Evolutionary conservation across 148 eudicot species (phyloP).

Genomic region (Amaranthus palmeri): DNA sequence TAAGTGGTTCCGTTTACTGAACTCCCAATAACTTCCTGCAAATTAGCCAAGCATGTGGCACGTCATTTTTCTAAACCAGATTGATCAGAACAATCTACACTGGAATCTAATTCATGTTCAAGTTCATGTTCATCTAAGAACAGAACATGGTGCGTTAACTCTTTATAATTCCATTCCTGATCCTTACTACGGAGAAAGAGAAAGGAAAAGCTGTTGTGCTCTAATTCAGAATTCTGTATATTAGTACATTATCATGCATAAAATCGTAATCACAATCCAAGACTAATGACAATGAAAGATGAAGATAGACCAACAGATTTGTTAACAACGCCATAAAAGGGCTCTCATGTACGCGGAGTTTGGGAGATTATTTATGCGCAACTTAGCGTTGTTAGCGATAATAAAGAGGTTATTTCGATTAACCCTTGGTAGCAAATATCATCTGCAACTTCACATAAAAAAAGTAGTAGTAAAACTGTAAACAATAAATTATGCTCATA

Average conservation of each 20-base stretch:
- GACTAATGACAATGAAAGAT: neutral
- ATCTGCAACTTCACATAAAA: no score
- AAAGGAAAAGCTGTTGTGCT: neutral
- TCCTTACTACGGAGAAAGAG: neutral
- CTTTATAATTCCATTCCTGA: neutral
- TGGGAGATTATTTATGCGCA: neutral
- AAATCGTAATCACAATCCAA: neutral
- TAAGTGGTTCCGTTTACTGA: constrained; percentile 96
- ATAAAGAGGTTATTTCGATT: neutral
- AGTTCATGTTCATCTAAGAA: no score
- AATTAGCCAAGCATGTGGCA: neutral
- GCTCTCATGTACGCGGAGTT: no score
- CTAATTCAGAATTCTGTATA: constrained; percentile 2
- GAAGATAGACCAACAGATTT: neutral
- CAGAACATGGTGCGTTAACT: neutral
- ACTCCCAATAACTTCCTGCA: constrained; percentile 82
- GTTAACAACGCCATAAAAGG: no score
- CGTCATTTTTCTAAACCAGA: no score
- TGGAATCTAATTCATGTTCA: no score
- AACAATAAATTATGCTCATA: neutral
- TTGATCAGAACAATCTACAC: no score
- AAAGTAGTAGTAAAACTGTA: neutral
- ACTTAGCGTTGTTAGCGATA: neutral
- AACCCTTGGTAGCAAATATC: no score
- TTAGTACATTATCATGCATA: neutral